Evolutionary conservation across 208 protist species (phyloP), one percentile per base, ranked within the genome.

Genomic region (Vickermania ingenoplastis): DNA sequence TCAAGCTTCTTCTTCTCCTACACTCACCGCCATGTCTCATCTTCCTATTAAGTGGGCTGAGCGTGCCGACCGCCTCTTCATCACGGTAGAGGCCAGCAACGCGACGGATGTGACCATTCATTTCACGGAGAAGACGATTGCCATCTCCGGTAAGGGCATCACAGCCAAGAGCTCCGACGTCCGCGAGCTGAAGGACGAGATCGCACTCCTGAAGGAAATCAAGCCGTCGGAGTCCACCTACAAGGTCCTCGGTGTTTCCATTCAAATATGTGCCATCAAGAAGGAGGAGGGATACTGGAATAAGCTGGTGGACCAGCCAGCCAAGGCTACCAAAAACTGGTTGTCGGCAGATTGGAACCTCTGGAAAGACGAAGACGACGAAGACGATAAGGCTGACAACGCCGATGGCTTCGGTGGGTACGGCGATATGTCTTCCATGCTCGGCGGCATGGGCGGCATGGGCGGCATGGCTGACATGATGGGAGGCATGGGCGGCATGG

Each of bases 321-420:
- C 68, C 28, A 82, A 80, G 69, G 64, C 70, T 36, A 91, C 84
- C 1, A 88, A 90, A 73, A 68, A 65, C 5, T 95, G 88, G 88
- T 77, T 95, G 7, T 88, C 83, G 7, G 84, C 72, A 4, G 88
- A 95, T 73, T 95, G 88, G 85, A 95, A 92, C 72, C 75, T 95
- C 17, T 95, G 88, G 88, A 92, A 95, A 73, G 88, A 95, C 59
- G 88, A 95, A 67, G 84, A 95, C 61, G 88, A 92, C 56, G 82
- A 79, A 53, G 88, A 81, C 24, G 81, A 86, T 45, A 68, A 67
- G 22, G 11, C 36, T 45, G 61, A 65, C 28, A 68, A 66, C 25
- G 75, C 73, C 28, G 63, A 73, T 52, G 79, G 78, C 73, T 91
- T 92, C 56, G 84, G 84, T 57, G 85, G 84, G 57, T 91, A 90